A percentile compares a stretch with the other conserved stretches of the same genome.
Conservation (phyloP, 176 grass and related monocot genomes). For the Paspalum vaginatum region DNA sequence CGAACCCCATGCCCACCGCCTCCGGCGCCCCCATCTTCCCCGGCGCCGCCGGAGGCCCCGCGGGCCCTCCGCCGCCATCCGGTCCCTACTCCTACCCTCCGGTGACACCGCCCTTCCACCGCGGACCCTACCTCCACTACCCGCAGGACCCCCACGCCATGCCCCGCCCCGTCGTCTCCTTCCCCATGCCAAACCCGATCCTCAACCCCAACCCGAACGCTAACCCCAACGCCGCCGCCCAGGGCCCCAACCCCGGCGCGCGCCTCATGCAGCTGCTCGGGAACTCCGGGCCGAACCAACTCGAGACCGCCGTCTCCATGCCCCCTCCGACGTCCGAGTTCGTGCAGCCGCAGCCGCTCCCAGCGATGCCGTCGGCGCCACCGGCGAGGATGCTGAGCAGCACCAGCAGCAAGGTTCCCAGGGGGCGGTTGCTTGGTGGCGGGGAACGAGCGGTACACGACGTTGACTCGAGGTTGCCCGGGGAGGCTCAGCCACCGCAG, state of each 20-base stretch:
- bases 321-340: constrained; percentile 60
- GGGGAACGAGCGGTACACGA: constrained; percentile 81
- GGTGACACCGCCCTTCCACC: constrained; percentile 72
- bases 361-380: constrained; percentile 70
- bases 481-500: constrained; percentile 87
- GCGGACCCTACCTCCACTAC: constrained; percentile 68
- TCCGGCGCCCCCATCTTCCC: constrained; percentile 46
- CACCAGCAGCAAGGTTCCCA: constrained; percentile 86
- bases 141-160: constrained; percentile 52
- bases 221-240: constrained; percentile 45
- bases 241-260: constrained; percentile 68
- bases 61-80: constrained; percentile 46
- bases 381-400: constrained; percentile 68
- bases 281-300: constrained; percentile 51
- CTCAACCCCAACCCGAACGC: constrained; percentile 39
- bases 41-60: constrained; percentile 35
- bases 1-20: constrained; percentile 37
- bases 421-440: constrained; percentile 63
- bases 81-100: constrained; percentile 78
- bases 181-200: constrained; percentile 53
- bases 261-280: constrained; percentile 97
- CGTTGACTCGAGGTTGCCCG: constrained; percentile 84
- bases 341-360: constrained; percentile 50
- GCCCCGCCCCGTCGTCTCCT: constrained; percentile 55
- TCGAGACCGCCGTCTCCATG: constrained; percentile 85